Conservation (phyloP, 139 green algal species). For the Eudorina sp. region DNA sequence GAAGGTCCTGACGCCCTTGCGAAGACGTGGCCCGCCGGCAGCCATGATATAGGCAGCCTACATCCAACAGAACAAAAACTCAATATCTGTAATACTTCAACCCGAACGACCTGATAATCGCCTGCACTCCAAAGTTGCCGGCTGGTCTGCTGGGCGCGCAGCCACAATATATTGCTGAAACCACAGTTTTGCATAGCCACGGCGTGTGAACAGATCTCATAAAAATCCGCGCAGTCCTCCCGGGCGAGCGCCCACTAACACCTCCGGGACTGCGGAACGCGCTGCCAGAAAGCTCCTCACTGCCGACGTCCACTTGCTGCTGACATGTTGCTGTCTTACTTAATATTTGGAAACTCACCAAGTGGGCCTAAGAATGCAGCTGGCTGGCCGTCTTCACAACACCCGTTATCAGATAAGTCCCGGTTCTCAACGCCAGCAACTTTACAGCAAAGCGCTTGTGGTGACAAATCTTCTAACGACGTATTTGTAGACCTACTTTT, state of each 20-base stretch:
- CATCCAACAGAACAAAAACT: background rate
- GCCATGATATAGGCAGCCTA: constrained; percentile 12
- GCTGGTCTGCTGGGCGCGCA: no score
- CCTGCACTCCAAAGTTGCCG: no score
- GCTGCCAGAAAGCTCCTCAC: constrained; percentile 5
- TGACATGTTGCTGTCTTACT: background rate
- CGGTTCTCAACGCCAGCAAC: constrained; percentile 11
- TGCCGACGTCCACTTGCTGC: background rate
- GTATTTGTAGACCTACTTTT: no score
- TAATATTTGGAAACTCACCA: background rate
- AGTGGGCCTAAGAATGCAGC: background rate
- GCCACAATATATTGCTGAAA: no score
- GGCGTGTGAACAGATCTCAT: no score
- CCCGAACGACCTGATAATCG: no score
- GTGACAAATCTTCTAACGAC: background rate
- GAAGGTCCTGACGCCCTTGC: constrained; percentile 4
- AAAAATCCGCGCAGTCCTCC: no score
- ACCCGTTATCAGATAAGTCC: constrained; percentile 15
- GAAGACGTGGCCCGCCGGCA: background rate
- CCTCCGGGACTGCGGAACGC: background rate
- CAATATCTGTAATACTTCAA: no score
- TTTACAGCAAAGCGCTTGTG: constrained; percentile 2
- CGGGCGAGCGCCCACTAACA: no score
- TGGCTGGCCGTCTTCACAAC: constrained; percentile 8
- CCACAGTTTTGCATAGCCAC: no score